These are phyloP conservation scores for Filobasidium uniguttulatum DNA, from an alignment of 1,284 basidiomycete species.

Conservation along the genomic window DNA sequence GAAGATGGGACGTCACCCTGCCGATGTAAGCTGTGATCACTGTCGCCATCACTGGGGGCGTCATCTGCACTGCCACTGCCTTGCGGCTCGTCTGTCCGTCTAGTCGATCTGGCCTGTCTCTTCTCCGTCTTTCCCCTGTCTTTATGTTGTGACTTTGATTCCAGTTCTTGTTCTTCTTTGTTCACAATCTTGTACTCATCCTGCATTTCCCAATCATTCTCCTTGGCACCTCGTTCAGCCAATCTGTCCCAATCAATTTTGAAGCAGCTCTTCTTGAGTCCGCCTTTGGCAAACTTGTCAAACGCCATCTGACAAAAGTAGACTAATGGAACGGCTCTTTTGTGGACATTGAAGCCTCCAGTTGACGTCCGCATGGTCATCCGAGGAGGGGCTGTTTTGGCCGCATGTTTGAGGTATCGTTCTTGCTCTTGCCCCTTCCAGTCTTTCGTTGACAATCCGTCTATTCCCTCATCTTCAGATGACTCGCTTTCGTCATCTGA, in stretches of 20 bases:
- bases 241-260: slow-evolving; percentile 22
- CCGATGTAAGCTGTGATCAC: neutral
- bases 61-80: slow-evolving; percentile 1
- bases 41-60: neutral
- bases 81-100: neutral
- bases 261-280: slow-evolving; percentile 22
- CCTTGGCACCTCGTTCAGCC: slow-evolving; percentile 4
- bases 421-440: slow-evolving; percentile 5
- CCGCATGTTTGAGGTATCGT: slow-evolving; percentile 3
- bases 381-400: slow-evolving; percentile 16
- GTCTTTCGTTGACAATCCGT: slow-evolving; percentile 1
- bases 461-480: slow-evolving; percentile 5
- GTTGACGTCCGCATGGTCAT: slow-evolving; percentile 27
- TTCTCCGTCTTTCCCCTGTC: neutral
- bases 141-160: neutral
- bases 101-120: neutral
- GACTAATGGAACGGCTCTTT: slow-evolving; percentile 19
- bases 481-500: slow-evolving; percentile 2
- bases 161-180: neutral
- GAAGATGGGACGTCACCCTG: slow-evolving; percentile 7
- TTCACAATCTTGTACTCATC: slow-evolving; percentile 13
- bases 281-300: slow-evolving; percentile 33
- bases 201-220: slow-evolving; percentile 11
- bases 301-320: slow-evolving; percentile 34
- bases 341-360: slow-evolving; percentile 20